Conservation (phyloP, 2,329 filamentous ascomycete species). For the Ramularia collo-cygni region DNA sequence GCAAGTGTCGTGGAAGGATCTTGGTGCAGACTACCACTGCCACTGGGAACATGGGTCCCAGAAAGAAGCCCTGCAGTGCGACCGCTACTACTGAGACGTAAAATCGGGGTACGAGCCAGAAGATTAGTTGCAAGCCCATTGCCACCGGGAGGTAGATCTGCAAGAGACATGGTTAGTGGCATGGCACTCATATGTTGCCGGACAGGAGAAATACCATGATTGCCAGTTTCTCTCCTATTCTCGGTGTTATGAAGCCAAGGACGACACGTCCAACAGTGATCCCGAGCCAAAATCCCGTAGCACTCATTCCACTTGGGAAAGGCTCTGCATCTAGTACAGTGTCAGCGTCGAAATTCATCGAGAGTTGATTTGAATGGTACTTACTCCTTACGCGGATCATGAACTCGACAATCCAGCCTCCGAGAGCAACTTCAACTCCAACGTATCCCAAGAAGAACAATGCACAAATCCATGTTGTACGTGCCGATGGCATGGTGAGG, state of each 20-base stretch:
- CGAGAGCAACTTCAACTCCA: slow-evolving; percentile 67
- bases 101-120: slow-evolving; percentile 76
- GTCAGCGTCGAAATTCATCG: too few relatives aligned
- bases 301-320: slow-evolving; percentile 68
- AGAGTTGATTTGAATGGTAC: too few relatives aligned
- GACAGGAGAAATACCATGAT: slow-evolving; percentile 33
- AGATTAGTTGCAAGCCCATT: slow-evolving; percentile 57
- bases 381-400: slow-evolving; percentile 77
- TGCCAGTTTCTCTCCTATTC: slow-evolving; percentile 61
- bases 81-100: slow-evolving; percentile 67
- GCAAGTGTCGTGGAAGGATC: slow-evolving; percentile 63
- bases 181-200: not conserved
- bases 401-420: slow-evolving; percentile 79
- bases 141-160: slow-evolving; percentile 57
- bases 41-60: slow-evolving; percentile 72
- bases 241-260: slow-evolving; percentile 69
- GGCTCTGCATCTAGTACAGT: slow-evolving; percentile 55
- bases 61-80: slow-evolving; percentile 67
- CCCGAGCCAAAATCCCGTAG: slow-evolving; percentile 79
- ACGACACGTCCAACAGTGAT: slow-evolving; percentile 67
- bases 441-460: slow-evolving; percentile 73
- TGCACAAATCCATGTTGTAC: slow-evolving; percentile 66
- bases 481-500: slow-evolving; percentile 37
- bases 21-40: slow-evolving; percentile 68
- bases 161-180: not conserved